A percentile compares a stretch with the other conserved stretches of the same genome.
Evolutionary conservation across 1,139 yeast genomes (phyloP).

Genomic region (Tardiomyces blankii): DNA sequence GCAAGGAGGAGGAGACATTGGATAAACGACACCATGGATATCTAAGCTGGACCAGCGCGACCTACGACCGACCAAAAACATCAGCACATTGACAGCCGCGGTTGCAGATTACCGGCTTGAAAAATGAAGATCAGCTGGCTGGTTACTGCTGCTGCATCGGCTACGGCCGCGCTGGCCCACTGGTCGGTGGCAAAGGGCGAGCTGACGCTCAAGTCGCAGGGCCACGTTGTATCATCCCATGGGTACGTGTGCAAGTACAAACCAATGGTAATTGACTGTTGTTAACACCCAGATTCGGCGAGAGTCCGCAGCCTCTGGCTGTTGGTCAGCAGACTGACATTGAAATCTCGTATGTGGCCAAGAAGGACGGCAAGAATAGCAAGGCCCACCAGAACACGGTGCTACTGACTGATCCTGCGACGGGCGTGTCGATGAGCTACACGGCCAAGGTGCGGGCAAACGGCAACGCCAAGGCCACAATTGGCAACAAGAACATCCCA

Average conservation of each 20-base stretch:
- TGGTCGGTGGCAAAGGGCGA: constrained; percentile 11
- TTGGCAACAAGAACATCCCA: constrained; percentile 20
- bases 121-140: background rate
- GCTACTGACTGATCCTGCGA: background rate
- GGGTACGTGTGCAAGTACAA: too few relatives aligned
- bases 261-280: background rate
- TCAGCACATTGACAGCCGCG: too few relatives aligned
- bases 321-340: background rate
- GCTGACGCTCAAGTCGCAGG: background rate
- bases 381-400: background rate
- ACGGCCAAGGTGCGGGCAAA: background rate
- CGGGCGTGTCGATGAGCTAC: background rate
- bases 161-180: constrained; percentile 13
- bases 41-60: too few relatives aligned
- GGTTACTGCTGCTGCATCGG: constrained; percentile 1
- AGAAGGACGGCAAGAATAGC: background rate
- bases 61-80: too few relatives aligned
- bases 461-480: constrained; percentile 17
- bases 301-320: background rate
- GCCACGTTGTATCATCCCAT: background rate
- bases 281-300: background rate
- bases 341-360: background rate
- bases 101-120: too few relatives aligned
- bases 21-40: too few relatives aligned
- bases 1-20: too few relatives aligned